Evolutionary conservation across 169 alveolate genomes (phyloP).

Genomic region (Plasmodium reichenowi): DNA sequence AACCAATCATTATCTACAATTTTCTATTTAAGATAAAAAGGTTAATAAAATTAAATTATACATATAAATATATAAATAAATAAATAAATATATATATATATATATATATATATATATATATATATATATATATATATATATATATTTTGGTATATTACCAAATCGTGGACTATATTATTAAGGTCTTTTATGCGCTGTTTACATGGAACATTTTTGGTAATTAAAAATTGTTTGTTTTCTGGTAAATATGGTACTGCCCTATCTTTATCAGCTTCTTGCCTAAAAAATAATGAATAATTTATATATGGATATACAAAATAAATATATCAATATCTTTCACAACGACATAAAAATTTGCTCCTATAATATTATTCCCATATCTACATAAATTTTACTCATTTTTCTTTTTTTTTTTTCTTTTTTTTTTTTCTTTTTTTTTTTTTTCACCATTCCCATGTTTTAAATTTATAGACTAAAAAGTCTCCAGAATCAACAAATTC

Average conservation of each 20-base stretch:
- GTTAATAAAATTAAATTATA: not conserved
- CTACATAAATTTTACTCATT: not conserved
- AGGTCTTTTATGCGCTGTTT: slow-evolving; percentile 77
- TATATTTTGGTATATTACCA: slow-evolving; percentile 17
- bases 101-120: not conserved
- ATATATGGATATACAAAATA: not conserved
- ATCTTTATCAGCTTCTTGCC: slow-evolving; percentile 75
- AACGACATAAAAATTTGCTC: too few relatives aligned
- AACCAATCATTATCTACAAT: slow-evolving; percentile 71
- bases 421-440: slow-evolving; percentile 6
- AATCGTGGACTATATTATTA: slow-evolving; percentile 43
- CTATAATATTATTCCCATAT: not conserved
- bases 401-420: not conserved
- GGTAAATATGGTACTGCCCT: slow-evolving; percentile 78
- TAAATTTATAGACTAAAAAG: slow-evolving; percentile 77
- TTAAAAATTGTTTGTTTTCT: slow-evolving; percentile 75
- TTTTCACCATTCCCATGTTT: slow-evolving; percentile 82
- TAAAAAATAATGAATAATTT: not conserved
- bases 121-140: slow-evolving; percentile 1
- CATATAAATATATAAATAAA: not conserved
- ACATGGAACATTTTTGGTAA: slow-evolving; percentile 78
- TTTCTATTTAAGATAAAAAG: slow-evolving; percentile 35
- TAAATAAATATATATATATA: not conserved
- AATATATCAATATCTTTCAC: not conserved
- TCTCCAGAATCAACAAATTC: slow-evolving; percentile 85